These are phyloP conservation scores for Tagetes erecta DNA, from an alignment of 129 eudicot species.

Conservation along the genomic window DNA sequence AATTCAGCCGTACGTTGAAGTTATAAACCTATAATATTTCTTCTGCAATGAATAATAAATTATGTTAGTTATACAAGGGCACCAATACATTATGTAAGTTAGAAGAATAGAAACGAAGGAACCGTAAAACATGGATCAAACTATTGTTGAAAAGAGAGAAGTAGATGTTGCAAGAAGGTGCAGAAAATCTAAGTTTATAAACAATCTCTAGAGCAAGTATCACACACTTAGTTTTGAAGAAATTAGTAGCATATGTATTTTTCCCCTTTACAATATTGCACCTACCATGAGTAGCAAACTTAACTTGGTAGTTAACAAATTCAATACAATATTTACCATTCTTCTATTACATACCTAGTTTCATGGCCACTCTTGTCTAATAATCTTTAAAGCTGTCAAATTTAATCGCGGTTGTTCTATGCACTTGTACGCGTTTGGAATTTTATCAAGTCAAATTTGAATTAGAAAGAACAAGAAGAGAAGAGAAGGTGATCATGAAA, in stretches of 20 bases:
- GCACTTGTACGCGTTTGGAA: background rate
- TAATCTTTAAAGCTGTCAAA: background rate
- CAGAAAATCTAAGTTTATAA: background rate
- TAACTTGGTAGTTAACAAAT: constrained; percentile 29
- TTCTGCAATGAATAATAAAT: constrained; percentile 19
- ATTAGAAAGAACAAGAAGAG: constrained; percentile 4
- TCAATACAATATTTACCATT: constrained; percentile 24
- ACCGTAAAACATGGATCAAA: constrained; percentile 21
- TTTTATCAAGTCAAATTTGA: constrained; percentile 6
- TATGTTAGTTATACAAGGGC: background rate
- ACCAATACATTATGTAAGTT: constrained; percentile 10
- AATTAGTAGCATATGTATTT: constrained; percentile 9
- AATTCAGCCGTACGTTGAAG: constrained; percentile 1
- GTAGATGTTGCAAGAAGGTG: constrained; percentile 6
- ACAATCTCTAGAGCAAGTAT: constrained; percentile 6
- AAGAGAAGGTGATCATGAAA: background rate
- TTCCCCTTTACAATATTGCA: constrained; percentile 12
- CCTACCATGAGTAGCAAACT: constrained; percentile 34
- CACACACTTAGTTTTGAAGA: constrained; percentile 8
- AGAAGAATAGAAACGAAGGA: constrained; percentile 12
- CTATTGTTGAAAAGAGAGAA: constrained; percentile 9
- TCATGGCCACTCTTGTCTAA: too few species aligned
- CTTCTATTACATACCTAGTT: constrained; percentile 21
- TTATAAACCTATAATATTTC: constrained; percentile 5
- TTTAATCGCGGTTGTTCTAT: constrained; percentile 8